Evolutionary conservation across 306 rosid genomes (phyloP), one percentile per base, ranked within the genome.

Genomic region (Cucumis hystrix): DNA sequence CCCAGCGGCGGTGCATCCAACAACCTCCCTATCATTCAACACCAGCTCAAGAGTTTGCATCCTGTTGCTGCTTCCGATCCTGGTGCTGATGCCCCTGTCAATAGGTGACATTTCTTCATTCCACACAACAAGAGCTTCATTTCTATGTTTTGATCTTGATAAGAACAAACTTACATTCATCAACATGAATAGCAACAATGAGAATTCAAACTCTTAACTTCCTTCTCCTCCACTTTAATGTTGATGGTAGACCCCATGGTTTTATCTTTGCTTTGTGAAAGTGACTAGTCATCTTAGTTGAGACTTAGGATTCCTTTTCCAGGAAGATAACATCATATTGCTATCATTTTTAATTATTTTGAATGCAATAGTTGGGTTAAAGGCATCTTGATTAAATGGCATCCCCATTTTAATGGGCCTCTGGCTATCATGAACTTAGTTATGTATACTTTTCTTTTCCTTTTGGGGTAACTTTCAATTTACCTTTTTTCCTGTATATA

Each of bases 11-110:
- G 78, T 25, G 67, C 79, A 70, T 76, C 86, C 69, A 80, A 61
- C 77, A 75, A 78, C 64, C 62, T 70, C 16, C 39, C 69, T 8
- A 52, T 65, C 21, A 10, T 35, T 49, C 84, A 68, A 62, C 82
- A 63, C 79, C 87, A 79, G 75, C 73, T 79, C 66, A 86, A 83
- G 82, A 83, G 78, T 37, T 81, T 83, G 83, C 87, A 76, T 75
- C 69, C 83, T 1, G 79, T 76, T 76, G 75, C 47, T 76, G 74
- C 76, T 54, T 64, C 79, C 79, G 43, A 76, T 83, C 79, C 64
- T 66, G 59, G 84, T 55, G 76, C 56, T 8, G 81, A 82, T 54
- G 71, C 79, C 75, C 37, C 77, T 39, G 82, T 70, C 62, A 79
- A 77, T 86, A 84, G 90, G 90, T 87, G 77, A 84, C 18, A 43